These are phyloP conservation scores for Venturia effusa DNA, from an alignment of 2,329 filamentous ascomycete genomes.

Conservation along the genomic window DNA sequence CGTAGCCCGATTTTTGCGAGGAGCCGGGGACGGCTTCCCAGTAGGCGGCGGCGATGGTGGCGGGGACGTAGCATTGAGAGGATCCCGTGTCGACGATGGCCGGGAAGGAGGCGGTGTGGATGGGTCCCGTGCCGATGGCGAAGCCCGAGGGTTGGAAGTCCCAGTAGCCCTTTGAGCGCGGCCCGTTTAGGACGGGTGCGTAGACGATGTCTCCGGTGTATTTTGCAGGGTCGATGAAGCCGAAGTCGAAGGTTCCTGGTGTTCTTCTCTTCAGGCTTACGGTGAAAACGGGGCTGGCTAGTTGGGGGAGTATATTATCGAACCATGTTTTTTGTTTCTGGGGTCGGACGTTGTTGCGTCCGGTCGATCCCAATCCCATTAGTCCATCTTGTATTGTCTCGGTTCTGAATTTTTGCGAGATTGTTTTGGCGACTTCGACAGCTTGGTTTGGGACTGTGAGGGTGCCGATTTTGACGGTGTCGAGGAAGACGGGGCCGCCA, in stretches of 20 bases:
- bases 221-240: slow-evolving; percentile 27
- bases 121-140: slow-evolving; percentile 35
- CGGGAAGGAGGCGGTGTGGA: slow-evolving; percentile 19
- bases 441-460: slow-evolving; percentile 51
- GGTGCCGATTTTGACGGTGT: slow-evolving; percentile 51
- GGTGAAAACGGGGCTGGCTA: neutral
- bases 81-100: slow-evolving; percentile 63
- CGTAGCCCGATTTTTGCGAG: slow-evolving; percentile 25
- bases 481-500: slow-evolving; percentile 54
- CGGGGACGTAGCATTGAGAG: neutral
- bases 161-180: slow-evolving; percentile 46
- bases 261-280: neutral
- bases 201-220: slow-evolving; percentile 50
- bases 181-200: slow-evolving; percentile 40
- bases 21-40: slow-evolving; percentile 47
- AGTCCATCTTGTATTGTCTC: slow-evolving; percentile 33
- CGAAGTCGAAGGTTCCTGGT: neutral
- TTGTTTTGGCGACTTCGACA: slow-evolving; percentile 50
- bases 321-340: slow-evolving; percentile 39
- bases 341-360: neutral
- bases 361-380: neutral
- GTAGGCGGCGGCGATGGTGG: slow-evolving; percentile 43
- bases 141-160: slow-evolving; percentile 47
- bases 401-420: slow-evolving; percentile 42
- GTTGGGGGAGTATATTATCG: slow-evolving; percentile 43